Base-by-base conservation (phyloP, 768 basidiomycete species). In the Boletus sp. region DNA sequence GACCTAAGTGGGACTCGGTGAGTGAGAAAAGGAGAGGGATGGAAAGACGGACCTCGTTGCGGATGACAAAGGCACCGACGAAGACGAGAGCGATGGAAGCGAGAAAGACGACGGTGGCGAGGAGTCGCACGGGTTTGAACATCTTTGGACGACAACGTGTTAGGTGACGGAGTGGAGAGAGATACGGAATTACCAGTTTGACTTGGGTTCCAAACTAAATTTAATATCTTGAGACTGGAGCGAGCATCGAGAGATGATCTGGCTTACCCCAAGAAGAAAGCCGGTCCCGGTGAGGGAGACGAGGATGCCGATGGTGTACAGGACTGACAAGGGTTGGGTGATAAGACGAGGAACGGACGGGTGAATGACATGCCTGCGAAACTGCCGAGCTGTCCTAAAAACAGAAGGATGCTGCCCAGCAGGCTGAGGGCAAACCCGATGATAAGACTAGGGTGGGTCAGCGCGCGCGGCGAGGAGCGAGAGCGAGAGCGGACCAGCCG, bases 61-160 rank as follows among this genome's bases (percentile, higher is more conserved):
- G 17, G 18, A 94, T 69, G 17, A 89, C 90, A 71, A 95, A 95
- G 1, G 94, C 94, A 28, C 83, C 86, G 29, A 97, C 81, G 56
- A 96, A 93, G 50, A 94, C 86, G 59, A 96, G 81, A 9, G 72
- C 88, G 59, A 97, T 91, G 15, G 88, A 85, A 1, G 73, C 89
- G 12, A 98, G 69, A 70, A 96, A 84, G 36, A 94, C 67, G 56
- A 94, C 70, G 2, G 92, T 85, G 3, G 94, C 94, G 18, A 91
- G 74, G 7, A 96, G 73, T 50, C 94, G 92, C 20, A 96, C 83
- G 49, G 93, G 90, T 73, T 94, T 94, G 82, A 96, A 96, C 94
- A 95, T 95, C 92, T 94, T 63, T 7, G 7, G 3, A 35, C 33
- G 0, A 7, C 24, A 6, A 15, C 14, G 50, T 33, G 54, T 61